These are phyloP conservation scores for Massarina eburnea DNA, from an alignment of 2,329 filamentous ascomycete species.

Conservation along the genomic window DNA sequence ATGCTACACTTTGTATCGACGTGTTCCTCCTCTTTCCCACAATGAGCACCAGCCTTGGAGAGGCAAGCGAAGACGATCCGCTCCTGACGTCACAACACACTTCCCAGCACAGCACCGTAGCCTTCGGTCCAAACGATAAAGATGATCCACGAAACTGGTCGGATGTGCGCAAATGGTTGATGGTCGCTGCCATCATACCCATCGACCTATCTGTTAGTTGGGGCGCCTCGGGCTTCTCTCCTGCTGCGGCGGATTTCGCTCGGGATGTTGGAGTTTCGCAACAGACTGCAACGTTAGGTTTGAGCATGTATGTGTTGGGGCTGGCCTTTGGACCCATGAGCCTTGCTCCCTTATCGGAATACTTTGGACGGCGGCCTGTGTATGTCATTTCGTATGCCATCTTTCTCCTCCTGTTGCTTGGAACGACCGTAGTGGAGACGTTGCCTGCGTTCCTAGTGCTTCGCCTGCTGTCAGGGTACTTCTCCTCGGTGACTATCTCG, in stretches of 20 bases:
- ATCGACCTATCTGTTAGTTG: slow-evolving; percentile 44
- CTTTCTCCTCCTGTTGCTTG: slow-evolving; percentile 48
- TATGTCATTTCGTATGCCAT: slow-evolving; percentile 48
- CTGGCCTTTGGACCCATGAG: slow-evolving; percentile 46
- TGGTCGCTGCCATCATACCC: slow-evolving; percentile 38
- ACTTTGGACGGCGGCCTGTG: slow-evolving; percentile 48
- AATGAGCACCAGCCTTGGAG: not conserved
- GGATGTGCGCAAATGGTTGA: slow-evolving; percentile 35
- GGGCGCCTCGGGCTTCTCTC: slow-evolving; percentile 53
- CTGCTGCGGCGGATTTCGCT: slow-evolving; percentile 45
- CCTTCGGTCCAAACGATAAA: slow-evolving; percentile 20
- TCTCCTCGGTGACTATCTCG: slow-evolving; percentile 44
- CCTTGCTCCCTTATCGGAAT: slow-evolving; percentile 39
- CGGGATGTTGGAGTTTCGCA: slow-evolving; percentile 45
- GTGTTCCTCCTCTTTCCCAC: not conserved
- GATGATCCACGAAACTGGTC: slow-evolving; percentile 42
- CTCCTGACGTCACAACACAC: slow-evolving; percentile 3
- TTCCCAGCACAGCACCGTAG: slow-evolving; percentile 22
- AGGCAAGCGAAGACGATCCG: slow-evolving; percentile 4
- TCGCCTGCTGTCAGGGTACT: slow-evolving; percentile 49
- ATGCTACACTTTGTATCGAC: not conserved
- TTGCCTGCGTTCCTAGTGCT: slow-evolving; percentile 48
- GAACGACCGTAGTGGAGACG: slow-evolving; percentile 46
- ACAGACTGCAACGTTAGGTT: slow-evolving; percentile 47
- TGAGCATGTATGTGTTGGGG: slow-evolving; percentile 52